A percentile compares a stretch with the other conserved stretches of the same genome.
These are phyloP conservation scores for Oropetium thomaeum DNA, from an alignment of 176 grass and related monocot species.

Conservation along the genomic window DNA sequence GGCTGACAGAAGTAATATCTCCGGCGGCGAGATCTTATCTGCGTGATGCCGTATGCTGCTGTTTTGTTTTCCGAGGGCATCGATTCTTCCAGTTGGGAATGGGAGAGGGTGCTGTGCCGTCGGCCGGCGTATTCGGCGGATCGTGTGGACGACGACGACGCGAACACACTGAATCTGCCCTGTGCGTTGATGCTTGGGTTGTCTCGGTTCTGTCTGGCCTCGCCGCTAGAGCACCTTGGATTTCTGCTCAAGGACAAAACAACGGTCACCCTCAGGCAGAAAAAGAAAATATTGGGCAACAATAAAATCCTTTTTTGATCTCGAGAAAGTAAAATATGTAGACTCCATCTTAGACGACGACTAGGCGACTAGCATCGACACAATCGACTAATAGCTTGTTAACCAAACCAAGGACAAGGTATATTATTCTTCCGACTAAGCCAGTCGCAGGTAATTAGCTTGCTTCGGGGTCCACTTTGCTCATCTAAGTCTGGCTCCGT, in stretches of 20 bases:
- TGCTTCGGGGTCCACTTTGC: neutral
- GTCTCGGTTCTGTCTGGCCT: neutral
- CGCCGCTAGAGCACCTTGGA: too few species aligned
- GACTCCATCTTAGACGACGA: neutral
- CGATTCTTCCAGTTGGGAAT: neutral
- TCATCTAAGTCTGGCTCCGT: neutral
- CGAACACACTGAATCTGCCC: too few species aligned
- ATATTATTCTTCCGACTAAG: neutral
- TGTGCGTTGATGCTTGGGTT: neutral
- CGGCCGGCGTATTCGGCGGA: neutral
- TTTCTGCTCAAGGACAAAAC: too few species aligned
- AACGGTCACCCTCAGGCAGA: too few species aligned
- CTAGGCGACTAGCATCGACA: neutral
- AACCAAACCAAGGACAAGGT: too few species aligned
- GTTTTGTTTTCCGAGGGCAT: neutral
- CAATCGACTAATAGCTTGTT: too few species aligned
- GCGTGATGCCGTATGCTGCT: neutral
- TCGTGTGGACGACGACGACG: neutral
- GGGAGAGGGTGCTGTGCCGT: neutral
- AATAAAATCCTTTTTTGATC: neutral
- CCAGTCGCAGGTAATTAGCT: neutral
- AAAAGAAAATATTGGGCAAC: too few species aligned
- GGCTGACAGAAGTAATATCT: neutral
- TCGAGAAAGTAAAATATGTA: neutral
- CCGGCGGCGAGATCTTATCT: neutral